Evolutionary conservation across 1,139 yeast genomes (phyloP).

Genomic region (Protomyces arabidopsidicola): DNA sequence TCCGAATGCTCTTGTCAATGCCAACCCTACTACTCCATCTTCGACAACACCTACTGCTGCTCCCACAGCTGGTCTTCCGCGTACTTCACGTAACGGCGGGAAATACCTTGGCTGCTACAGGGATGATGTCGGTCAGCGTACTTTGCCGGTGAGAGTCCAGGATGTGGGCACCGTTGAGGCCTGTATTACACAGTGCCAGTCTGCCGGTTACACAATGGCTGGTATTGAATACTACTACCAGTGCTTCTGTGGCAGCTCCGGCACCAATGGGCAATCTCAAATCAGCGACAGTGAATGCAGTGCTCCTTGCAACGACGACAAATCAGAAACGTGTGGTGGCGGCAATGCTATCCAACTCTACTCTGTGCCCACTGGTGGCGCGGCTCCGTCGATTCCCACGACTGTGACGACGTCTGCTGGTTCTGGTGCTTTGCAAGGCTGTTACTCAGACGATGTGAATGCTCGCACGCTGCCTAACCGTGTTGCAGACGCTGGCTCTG

Average conservation of each 20-base stretch:
- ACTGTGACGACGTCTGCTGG: neutral
- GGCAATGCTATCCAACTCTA: neutral
- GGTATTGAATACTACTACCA: conserved; percentile 5
- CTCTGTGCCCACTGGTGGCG: neutral
- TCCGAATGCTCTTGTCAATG: neutral
- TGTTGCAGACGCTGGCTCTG: conserved; percentile 11
- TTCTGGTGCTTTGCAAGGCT: neutral
- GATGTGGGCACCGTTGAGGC: conserved; percentile 12
- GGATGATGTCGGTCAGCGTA: neutral
- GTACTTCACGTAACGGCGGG: neutral
- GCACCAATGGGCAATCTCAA: neutral
- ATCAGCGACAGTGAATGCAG: neutral
- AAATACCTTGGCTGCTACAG: conserved; percentile 2
- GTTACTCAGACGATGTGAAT: conserved; percentile 8
- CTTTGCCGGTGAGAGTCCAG: neutral
- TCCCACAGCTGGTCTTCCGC: conserved; percentile 6
- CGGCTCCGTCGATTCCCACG: neutral
- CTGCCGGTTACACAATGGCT: neutral
- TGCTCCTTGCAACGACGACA: neutral
- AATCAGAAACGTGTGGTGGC: neutral
- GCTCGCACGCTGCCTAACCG: conserved; percentile 5
- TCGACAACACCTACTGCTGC: conserved; percentile 1
- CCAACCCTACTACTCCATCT: neutral
- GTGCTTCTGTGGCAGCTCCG: conserved; percentile 5
- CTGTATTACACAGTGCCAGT: neutral